A percentile compares a stretch with the other conserved stretches of the same genome.
phyloP scores from a whole-genome alignment of 2,329 filamentous ascomycete genomes.

The Talaromyces sp. region DNA sequence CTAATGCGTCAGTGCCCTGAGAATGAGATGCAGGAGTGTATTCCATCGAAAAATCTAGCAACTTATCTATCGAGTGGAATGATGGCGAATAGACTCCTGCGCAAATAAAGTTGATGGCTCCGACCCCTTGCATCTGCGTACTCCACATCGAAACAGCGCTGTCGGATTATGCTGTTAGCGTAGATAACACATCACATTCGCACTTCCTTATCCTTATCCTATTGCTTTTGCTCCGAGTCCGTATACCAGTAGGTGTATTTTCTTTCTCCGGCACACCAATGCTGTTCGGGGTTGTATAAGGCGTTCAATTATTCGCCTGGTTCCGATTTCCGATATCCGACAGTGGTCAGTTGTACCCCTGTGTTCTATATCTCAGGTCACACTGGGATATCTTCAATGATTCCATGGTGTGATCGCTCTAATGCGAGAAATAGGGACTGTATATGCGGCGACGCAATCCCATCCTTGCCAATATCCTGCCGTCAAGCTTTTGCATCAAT shows the following conservation, averaged over 20 bases:
- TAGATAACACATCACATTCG: conserved; percentile 10
- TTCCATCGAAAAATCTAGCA: not conserved
- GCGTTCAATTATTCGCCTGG: not conserved
- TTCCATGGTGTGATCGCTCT: not conserved
- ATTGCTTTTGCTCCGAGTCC: not conserved
- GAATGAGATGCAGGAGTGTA: not conserved
- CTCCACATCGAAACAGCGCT: conserved; percentile 6
- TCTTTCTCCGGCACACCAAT: not conserved
- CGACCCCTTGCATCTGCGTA: conserved; percentile 3
- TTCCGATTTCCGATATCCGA: not conserved
- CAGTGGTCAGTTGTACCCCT: not conserved
- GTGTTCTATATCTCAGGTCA: not conserved
- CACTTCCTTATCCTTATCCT: not conserved
- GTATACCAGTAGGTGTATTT: not conserved
- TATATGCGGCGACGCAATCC: not conserved
- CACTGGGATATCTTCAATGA: not conserved
- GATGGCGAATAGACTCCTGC: not conserved
- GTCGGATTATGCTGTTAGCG: conserved; percentile 2
- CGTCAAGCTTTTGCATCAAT: not conserved
- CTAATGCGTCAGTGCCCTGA: conserved; percentile 1
- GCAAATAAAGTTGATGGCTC: conserved; percentile 10
- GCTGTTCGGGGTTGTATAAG: not conserved
- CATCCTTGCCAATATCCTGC: not conserved
- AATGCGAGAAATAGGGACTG: not conserved
- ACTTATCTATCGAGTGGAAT: not conserved